Conservation (phyloP, 495 filamentous ascomycete species). For the Penicillium manginii region DNA sequence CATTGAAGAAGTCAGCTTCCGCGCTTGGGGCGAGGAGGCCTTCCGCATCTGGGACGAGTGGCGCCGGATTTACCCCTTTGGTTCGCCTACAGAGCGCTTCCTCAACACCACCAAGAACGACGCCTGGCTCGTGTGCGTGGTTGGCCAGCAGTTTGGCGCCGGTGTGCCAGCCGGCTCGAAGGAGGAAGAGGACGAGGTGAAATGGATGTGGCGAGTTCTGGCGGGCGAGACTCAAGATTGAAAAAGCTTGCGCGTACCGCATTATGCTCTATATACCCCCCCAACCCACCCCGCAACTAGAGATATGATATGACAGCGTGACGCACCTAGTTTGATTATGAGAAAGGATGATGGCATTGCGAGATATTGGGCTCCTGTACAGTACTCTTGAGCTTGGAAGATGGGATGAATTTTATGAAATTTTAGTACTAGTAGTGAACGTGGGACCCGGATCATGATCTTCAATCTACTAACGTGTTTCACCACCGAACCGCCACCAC, state of each 20-base stretch:
- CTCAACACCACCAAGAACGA: conserved; percentile 67
- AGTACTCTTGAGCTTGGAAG: conserved; percentile 27
- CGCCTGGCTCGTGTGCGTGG: conserved; percentile 87
- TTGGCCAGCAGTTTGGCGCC: conserved; percentile 76
- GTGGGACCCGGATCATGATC: neutral
- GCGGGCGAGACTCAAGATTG: conserved; percentile 31
- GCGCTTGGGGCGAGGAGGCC: conserved; percentile 93
- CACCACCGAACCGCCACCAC: no score
- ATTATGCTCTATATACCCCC: conserved; percentile 26
- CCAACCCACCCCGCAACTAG: no score
- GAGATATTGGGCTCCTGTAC: conserved; percentile 30
- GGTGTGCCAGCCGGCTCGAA: conserved; percentile 44
- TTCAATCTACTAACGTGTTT: no score
- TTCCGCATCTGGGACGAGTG: conserved; percentile 95
- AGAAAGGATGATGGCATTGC: conserved; percentile 17
- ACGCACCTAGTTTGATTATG: conserved; percentile 3
- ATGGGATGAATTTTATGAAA: conserved; percentile 19
- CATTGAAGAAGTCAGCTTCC: conserved; percentile 94
- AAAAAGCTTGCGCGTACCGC: conserved; percentile 1
- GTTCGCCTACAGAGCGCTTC: conserved; percentile 67
- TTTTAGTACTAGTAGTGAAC: neutral
- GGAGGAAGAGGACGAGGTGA: conserved; percentile 48
- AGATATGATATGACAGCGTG: conserved; percentile 4
- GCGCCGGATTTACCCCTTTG: conserved; percentile 77
- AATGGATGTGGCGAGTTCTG: conserved; percentile 50